A percentile compares a stretch with the other conserved stretches of the same genome.
Evolutionary conservation across 2,329 filamentous ascomycete species (phyloP).

Genomic region (Beauveria asiatica): DNA sequence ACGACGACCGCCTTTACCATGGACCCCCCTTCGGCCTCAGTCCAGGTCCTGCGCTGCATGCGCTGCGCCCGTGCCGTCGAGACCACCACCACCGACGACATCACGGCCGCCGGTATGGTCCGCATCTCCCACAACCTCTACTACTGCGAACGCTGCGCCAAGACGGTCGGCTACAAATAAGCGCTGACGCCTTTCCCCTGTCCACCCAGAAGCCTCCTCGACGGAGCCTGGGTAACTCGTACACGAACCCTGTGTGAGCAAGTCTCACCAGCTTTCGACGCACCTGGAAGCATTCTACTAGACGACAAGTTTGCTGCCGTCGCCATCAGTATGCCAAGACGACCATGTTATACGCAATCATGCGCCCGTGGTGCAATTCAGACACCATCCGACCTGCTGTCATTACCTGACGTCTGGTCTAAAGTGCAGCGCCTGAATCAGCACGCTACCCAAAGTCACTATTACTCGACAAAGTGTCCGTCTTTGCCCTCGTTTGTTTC

Average conservation of each 20-base stretch:
- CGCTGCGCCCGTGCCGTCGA: slow-evolving; percentile 53
- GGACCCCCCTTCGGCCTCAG: slow-evolving; percentile 43
- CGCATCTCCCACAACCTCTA: slow-evolving; percentile 57
- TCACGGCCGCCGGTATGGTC: slow-evolving; percentile 52
- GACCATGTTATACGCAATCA: neutral
- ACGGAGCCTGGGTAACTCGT: neutral
- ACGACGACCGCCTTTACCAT: slow-evolving; percentile 31
- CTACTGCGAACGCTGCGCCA: slow-evolving; percentile 57
- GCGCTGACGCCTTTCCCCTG: neutral
- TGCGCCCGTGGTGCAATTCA: neutral
- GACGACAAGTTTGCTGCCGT: neutral
- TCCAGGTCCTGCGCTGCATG: slow-evolving; percentile 54
- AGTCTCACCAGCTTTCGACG: neutral
- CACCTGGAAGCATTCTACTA: neutral
- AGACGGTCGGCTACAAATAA: slow-evolving; percentile 56
- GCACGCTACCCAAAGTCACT: neutral
- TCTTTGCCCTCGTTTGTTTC: neutral
- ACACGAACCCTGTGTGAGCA: neutral
- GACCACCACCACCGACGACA: slow-evolving; percentile 52
- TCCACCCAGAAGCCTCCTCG: neutral
- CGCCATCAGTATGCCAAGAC: neutral
- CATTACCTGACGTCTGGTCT: neutral
- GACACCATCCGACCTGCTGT: neutral
- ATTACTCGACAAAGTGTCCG: neutral
- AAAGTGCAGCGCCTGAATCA: neutral